Conservation (phyloP, 768 basidiomycete species). For the Naganishia randhawae region DNA sequence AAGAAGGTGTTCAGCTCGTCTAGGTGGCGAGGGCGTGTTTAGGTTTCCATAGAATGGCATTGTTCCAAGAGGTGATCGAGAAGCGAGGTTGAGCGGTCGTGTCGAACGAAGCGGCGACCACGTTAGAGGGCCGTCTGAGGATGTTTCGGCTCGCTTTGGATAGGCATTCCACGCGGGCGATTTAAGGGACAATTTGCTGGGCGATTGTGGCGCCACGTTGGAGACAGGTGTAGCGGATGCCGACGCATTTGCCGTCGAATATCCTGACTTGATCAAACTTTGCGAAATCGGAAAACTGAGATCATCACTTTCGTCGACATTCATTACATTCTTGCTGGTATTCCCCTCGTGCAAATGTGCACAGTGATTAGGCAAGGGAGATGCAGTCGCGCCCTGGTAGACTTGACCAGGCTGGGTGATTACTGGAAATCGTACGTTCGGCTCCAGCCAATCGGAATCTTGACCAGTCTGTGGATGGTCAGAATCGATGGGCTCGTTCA, state of each 20-base stretch:
- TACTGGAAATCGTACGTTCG: background rate
- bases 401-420: background rate
- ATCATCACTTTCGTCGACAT: background rate
- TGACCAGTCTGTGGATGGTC: background rate
- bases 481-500: background rate
- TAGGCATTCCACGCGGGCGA: background rate
- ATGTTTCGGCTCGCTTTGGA: background rate
- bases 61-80: conserved; percentile 4
- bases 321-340: background rate
- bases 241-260: too few species aligned
- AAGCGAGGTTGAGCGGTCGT: background rate
- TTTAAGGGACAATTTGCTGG: background rate
- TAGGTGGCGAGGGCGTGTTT: conserved; percentile 9
- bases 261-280: too few species aligned
- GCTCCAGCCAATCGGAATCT: background rate
- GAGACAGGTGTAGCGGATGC: background rate
- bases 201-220: background rate
- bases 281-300: background rate
- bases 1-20: background rate
- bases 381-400: background rate
- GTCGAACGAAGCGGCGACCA: background rate
- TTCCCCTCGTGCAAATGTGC: background rate
- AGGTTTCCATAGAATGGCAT: conserved; percentile 3
- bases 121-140: background rate
- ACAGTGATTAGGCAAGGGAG: background rate